phyloP scores from a whole-genome alignment of 192 early-diverging fungal genomes.

The Coemansia sp. region DNA sequence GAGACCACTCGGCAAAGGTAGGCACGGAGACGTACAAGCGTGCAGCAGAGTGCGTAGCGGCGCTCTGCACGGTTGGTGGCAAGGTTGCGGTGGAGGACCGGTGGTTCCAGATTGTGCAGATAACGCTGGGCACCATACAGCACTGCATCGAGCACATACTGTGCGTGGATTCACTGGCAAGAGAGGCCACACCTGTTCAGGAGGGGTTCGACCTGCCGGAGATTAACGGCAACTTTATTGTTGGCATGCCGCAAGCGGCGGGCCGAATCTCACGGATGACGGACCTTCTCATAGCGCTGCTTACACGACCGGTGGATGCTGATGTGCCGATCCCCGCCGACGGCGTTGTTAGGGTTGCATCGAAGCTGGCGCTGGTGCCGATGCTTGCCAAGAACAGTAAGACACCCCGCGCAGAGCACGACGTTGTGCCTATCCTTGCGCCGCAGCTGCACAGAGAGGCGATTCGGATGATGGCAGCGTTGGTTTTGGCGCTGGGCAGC shows the following conservation, averaged over 20 bases:
- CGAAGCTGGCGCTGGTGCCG: constrained; percentile 34
- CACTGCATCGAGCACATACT: constrained; percentile 45
- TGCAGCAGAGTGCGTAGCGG: constrained; percentile 29
- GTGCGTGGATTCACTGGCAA: constrained; percentile 12
- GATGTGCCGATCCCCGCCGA: constrained; percentile 37
- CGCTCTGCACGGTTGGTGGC: constrained; percentile 37
- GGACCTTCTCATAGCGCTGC: constrained; percentile 34
- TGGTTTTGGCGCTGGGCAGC: constrained; percentile 33
- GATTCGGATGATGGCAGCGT: constrained; percentile 38
- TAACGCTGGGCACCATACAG: constrained; percentile 39
- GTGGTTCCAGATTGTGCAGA: constrained; percentile 41
- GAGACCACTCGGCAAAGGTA: constrained; percentile 8
- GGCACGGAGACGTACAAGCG: constrained; percentile 4
- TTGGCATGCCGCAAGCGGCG: constrained; percentile 47
- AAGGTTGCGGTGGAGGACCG: constrained; percentile 41
- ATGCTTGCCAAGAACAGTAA: constrained; percentile 37
- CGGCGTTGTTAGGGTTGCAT: constrained; percentile 23
- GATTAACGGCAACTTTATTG: constrained; percentile 29
- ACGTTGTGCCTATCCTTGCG: constrained; percentile 31
- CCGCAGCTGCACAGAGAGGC: constrained; percentile 45
- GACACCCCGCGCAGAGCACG: constrained; percentile 38
- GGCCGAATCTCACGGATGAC: constrained; percentile 45
- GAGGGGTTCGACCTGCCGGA: constrained; percentile 18
- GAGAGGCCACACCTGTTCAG: neutral
- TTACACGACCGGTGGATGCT: constrained; percentile 27